Conservation (phyloP, 148 eudicot species). For the Rhododendron simsii region DNA sequence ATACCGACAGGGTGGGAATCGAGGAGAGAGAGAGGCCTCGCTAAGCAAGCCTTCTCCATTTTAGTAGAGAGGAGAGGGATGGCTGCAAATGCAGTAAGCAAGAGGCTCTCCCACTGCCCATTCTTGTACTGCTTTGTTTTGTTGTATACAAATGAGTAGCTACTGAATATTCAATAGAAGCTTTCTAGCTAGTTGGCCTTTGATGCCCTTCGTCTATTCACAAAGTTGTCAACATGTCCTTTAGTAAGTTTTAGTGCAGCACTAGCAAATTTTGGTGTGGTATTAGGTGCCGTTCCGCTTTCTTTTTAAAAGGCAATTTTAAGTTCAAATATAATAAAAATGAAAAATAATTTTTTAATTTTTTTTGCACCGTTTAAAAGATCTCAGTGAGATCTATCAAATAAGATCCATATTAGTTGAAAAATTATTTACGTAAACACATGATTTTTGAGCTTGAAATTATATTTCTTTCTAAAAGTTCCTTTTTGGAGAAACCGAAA, state of each 20-base stretch:
- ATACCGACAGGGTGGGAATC: background rate
- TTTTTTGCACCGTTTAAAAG: too few species aligned
- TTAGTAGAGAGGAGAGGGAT: constrained; percentile 19
- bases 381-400: too few species aligned
- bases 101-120: constrained; percentile 17
- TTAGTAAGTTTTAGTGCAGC: background rate
- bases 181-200: background rate
- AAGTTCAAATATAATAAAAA: too few species aligned
- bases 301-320: too few species aligned
- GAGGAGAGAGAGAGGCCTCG: constrained; percentile 22
- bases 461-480: too few species aligned
- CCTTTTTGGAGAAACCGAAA: too few species aligned
- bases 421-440: too few species aligned
- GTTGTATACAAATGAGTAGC: constrained; percentile 8
- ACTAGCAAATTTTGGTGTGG: background rate
- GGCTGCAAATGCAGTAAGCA: constrained; percentile 22
- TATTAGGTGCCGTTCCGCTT: background rate
- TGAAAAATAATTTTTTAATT: too few species aligned
- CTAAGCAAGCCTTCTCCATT: constrained; percentile 15
- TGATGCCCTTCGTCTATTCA: background rate
- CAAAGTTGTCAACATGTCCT: background rate
- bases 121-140: constrained; percentile 10
- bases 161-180: constrained; percentile 5
- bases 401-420: too few species aligned
- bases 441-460: too few species aligned